phyloP scores from a whole-genome alignment of 768 basidiomycete genomes.

The Gloeopeniophorella convolvens region DNA sequence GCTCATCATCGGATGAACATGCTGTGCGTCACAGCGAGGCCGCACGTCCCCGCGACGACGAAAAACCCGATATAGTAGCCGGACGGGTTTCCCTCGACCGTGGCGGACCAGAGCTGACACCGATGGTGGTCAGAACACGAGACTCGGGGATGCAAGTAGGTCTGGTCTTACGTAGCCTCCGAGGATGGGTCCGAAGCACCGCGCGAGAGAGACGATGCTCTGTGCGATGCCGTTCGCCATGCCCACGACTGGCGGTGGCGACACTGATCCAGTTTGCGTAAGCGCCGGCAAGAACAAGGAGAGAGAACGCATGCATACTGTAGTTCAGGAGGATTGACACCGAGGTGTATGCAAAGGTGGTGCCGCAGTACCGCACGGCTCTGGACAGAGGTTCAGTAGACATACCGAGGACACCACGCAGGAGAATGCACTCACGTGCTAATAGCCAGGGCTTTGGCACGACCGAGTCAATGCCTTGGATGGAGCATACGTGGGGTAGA shows the following conservation, averaged over 20 bases:
- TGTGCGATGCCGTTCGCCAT: slow-evolving; percentile 95
- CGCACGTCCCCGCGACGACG: slow-evolving; percentile 7
- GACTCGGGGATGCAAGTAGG: neutral
- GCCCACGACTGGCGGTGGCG: slow-evolving; percentile 82
- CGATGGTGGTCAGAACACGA: neutral
- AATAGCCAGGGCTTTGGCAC: slow-evolving; percentile 50
- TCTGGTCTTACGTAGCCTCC: slow-evolving; percentile 64
- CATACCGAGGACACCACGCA: too few species aligned
- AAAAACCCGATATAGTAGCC: slow-evolving; percentile 17
- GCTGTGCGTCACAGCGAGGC: slow-evolving; percentile 3
- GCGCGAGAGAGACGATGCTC: slow-evolving; percentile 87
- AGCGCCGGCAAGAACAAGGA: neutral
- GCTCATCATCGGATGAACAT: slow-evolving; percentile 11
- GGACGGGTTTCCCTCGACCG: slow-evolving; percentile 10
- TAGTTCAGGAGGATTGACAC: slow-evolving; percentile 85
- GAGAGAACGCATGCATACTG: slow-evolving; percentile 38
- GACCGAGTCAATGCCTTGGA: slow-evolving; percentile 8
- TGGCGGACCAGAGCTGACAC: slow-evolving; percentile 18
- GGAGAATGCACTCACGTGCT: slow-evolving; percentile 61
- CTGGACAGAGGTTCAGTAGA: too few species aligned
- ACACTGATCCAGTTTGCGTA: slow-evolving; percentile 48
- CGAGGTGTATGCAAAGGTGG: slow-evolving; percentile 85
- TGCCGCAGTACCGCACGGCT: slow-evolving; percentile 81
- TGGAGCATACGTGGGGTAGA: slow-evolving; percentile 11
- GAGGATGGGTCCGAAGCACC: slow-evolving; percentile 83